phyloP scores from a whole-genome alignment of 805 yeast species.

The Blastobotrys terrestris region DNA sequence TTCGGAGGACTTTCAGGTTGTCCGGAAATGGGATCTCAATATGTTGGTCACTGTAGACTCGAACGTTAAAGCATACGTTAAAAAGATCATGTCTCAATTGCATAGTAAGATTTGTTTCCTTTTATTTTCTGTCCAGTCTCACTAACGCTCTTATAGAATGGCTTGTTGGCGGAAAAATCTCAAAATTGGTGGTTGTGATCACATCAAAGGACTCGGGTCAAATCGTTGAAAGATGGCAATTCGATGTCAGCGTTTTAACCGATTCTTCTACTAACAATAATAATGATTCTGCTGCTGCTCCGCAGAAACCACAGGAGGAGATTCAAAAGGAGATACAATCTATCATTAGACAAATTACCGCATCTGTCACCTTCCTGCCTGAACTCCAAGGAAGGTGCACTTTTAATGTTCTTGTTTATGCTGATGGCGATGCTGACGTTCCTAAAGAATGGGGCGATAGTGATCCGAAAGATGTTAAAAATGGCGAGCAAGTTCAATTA shows the following conservation, averaged over 20 bases:
- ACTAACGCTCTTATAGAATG: conserved; percentile 39
- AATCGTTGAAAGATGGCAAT: conserved; percentile 82
- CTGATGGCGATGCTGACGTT: conserved; percentile 53
- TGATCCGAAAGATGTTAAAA: conserved; percentile 49
- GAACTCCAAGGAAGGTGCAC: conserved; percentile 61
- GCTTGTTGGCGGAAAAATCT: conserved; percentile 64
- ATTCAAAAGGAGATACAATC: conserved; percentile 76
- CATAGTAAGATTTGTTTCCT: conserved; percentile 32
- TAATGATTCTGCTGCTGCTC: background rate
- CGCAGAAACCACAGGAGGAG: conserved; percentile 36
- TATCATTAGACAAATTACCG: conserved; percentile 80
- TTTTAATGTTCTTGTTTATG: conserved; percentile 77
- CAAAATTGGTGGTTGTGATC: conserved; percentile 66
- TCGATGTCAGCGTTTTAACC: conserved; percentile 46
- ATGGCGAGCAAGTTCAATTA: conserved; percentile 64
- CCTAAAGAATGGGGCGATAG: conserved; percentile 86
- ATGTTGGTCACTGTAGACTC: conserved; percentile 67
- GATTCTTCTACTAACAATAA: background rate
- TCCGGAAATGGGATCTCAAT: conserved; percentile 72
- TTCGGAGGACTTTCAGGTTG: conserved; percentile 71
- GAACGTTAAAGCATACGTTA: conserved; percentile 65
- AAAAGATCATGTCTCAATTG: conserved; percentile 60
- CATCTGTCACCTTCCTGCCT: conserved; percentile 82
- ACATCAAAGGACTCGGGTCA: conserved; percentile 61
- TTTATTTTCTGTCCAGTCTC: background rate